Evolutionary conservation across 2,329 filamentous ascomycete species (phyloP).

Genomic region (Lecanicillium sp.): DNA sequence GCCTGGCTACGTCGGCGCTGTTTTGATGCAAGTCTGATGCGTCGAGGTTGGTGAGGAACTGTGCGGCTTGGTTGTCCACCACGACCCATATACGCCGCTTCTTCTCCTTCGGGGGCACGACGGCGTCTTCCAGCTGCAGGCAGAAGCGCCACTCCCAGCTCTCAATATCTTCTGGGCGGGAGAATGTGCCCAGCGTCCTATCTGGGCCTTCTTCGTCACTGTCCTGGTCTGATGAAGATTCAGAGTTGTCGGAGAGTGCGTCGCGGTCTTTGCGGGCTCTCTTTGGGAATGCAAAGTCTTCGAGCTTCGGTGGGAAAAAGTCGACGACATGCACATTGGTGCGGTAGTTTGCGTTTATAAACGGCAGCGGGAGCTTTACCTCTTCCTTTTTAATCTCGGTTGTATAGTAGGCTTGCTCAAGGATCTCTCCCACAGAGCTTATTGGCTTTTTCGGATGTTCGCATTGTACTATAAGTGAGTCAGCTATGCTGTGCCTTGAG

Average conservation of each 20-base stretch:
- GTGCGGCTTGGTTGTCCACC: constrained; percentile 51
- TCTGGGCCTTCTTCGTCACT: constrained; percentile 16
- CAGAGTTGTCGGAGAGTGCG: constrained; percentile 27
- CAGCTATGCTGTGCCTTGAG: no score
- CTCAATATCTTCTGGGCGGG: constrained; percentile 14
- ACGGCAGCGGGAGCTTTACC: constrained; percentile 49
- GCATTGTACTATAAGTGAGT: constrained; percentile 32
- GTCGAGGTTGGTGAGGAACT: constrained; percentile 40
- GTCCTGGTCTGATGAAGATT: constrained; percentile 15
- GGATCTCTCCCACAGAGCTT: constrained; percentile 30
- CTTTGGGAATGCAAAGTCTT: constrained; percentile 57
- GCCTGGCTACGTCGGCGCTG: constrained; percentile 32
- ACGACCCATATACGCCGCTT: constrained; percentile 56
- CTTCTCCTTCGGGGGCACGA: constrained; percentile 19
- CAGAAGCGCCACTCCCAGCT: constrained; percentile 80
- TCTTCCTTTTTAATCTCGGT: constrained; percentile 32
- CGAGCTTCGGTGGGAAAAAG: constrained; percentile 62
- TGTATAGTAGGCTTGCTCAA: constrained; percentile 30
- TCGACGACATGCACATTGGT: constrained; percentile 71
- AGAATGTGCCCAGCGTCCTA: constrained; percentile 9
- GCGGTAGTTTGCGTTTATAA: constrained; percentile 65
- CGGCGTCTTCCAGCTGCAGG: constrained; percentile 67
- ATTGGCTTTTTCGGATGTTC: constrained; percentile 31
- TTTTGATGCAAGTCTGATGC: constrained; percentile 50
- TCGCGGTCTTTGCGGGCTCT: constrained; percentile 37